phyloP scores from a whole-genome alignment of 1,139 yeast genomes.

The Suhomyces terraborum region DNA sequence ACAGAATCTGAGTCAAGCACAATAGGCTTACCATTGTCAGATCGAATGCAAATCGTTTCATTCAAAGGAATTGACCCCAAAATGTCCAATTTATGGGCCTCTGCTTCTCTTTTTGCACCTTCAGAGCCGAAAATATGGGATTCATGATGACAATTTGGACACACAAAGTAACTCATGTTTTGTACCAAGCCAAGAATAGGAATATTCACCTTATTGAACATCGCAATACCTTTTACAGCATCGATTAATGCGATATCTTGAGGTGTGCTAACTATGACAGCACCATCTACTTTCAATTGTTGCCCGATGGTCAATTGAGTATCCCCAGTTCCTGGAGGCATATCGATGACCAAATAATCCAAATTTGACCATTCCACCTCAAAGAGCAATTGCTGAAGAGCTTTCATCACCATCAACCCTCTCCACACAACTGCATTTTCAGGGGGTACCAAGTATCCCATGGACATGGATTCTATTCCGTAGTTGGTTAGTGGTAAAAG shows the following conservation, averaged over 20 bases:
- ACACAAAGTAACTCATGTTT: constrained; percentile 76
- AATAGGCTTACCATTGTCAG: constrained; percentile 70
- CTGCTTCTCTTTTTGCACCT: constrained; percentile 64
- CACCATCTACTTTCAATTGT: constrained; percentile 74
- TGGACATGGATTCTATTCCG: constrained; percentile 84
- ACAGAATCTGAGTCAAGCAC: constrained; percentile 44
- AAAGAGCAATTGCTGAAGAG: constrained; percentile 75
- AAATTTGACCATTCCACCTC: constrained; percentile 80
- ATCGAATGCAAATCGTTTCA: constrained; percentile 58
- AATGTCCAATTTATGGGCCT: constrained; percentile 48
- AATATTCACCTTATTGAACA: constrained; percentile 74
- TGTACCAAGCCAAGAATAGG: constrained; percentile 80
- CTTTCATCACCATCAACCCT: constrained; percentile 86
- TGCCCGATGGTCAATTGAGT: constrained; percentile 82
- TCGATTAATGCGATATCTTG: constrained; percentile 84
- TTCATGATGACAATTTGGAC: constrained; percentile 76
- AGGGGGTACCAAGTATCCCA: constrained; percentile 80
- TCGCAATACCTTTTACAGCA: constrained; percentile 76
- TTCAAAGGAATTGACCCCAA: constrained; percentile 71
- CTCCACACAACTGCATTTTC: constrained; percentile 81
- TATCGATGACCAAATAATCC: constrained; percentile 72
- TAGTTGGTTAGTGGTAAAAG: constrained; percentile 72
- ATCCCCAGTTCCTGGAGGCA: constrained; percentile 96
- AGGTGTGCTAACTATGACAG: constrained; percentile 81
- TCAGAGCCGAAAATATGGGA: constrained; percentile 74